Conservation (phyloP, 768 basidiomycete species). For the Peribolospora baueri region DNA sequence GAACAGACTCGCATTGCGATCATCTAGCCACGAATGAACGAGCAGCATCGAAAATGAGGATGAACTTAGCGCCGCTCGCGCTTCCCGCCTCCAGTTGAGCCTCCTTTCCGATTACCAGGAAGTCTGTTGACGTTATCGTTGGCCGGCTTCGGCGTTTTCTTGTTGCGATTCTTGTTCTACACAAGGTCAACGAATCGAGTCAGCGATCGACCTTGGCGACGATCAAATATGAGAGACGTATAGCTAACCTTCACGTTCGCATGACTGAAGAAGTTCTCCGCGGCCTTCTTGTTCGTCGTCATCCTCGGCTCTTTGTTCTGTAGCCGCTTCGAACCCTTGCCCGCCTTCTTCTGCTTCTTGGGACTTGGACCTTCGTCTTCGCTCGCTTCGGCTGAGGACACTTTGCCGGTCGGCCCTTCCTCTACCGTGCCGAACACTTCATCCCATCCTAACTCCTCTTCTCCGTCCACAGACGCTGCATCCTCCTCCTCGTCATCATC, state of each 20-base stretch:
- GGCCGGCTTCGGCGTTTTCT: constrained; percentile 2
- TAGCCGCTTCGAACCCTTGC: constrained; percentile 13
- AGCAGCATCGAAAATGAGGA: too few relatives aligned
- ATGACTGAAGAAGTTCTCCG: constrained; percentile 62
- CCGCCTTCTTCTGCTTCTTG: constrained; percentile 18
- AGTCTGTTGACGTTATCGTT: not conserved
- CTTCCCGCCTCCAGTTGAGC: too few relatives aligned
- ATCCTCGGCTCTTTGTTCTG: constrained; percentile 47
- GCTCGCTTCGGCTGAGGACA: constrained; percentile 5
- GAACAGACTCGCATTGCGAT: too few relatives aligned
- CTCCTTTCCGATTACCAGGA: too few relatives aligned
- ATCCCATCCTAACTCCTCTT: constrained; percentile 44
- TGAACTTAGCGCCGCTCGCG: too few relatives aligned
- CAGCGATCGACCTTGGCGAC: not conserved
- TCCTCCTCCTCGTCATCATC: constrained; percentile 8
- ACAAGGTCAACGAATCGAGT: not conserved
- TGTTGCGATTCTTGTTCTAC: constrained; percentile 19
- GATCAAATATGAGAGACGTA: not conserved
- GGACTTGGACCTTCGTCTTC: constrained; percentile 3
- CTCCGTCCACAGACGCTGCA: constrained; percentile 19
- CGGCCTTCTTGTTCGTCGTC: constrained; percentile 90
- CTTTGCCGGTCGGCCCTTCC: constrained; percentile 11
- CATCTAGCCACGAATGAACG: too few relatives aligned
- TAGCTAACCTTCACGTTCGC: constrained; percentile 47
- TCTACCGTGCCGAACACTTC: constrained; percentile 41